Percentiles rank a stretch among this genome's conserved stretches.
Evolutionary conservation across 148 eudicot genomes (phyloP).

Genomic region (Dysphania ambrosioides): DNA sequence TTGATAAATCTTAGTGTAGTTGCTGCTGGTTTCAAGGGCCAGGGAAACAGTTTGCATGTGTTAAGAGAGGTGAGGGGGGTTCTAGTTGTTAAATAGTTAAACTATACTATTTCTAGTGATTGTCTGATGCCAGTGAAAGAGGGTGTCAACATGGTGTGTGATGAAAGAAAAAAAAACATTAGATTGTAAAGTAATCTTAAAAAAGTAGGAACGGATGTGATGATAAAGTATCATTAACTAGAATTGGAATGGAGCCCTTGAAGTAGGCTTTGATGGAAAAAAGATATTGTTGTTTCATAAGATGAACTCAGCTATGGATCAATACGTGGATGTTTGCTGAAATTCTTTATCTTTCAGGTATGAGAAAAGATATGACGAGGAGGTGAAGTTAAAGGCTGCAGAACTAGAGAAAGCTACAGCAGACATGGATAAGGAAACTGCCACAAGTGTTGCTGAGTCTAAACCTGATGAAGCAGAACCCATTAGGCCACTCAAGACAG

Average conservation of each 20-base stretch:
- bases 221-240: no score
- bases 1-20: not conserved
- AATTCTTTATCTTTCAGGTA: slow-evolving; percentile 37
- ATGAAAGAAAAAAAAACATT: no score
- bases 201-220: no score
- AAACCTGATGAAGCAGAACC: slow-evolving; percentile 42
- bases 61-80: not conserved
- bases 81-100: not conserved
- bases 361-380: slow-evolving; percentile 65
- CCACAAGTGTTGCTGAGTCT: slow-evolving; percentile 35
- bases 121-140: not conserved
- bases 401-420: slow-evolving; percentile 55
- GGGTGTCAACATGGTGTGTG: not conserved
- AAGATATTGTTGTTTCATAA: no score
- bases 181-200: no score
- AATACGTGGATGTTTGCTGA: no score
- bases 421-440: slow-evolving; percentile 45
- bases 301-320: no score
- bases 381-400: slow-evolving; percentile 46
- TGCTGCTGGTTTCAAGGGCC: not conserved
- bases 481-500: slow-evolving; percentile 43
- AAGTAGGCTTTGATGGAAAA: no score
- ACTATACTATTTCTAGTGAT: not conserved
- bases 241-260: no score
- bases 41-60: not conserved